Evolutionary conservation across 2,329 filamentous ascomycete genomes (phyloP), one percentile per base, ranked within the genome.

Genomic region (Emydomyces testavorans): DNA sequence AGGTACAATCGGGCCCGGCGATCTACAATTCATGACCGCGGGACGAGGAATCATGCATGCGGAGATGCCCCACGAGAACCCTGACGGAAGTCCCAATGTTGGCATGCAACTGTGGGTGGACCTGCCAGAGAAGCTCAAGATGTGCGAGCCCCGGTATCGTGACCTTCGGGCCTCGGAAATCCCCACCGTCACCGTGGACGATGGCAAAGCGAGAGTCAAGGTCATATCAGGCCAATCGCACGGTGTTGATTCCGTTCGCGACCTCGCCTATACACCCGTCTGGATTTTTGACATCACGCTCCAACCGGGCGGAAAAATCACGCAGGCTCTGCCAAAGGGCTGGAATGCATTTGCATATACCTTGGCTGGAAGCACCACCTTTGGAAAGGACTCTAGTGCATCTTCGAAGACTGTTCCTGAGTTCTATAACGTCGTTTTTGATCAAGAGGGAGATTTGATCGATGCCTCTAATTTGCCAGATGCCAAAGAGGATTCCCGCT

Each of bases 101-200:
- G 90, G 90, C 28, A 78, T 96, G 69, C 92, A 96, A 71, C 74
- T 96, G 18, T 96, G 92, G 90, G 89, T 96, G 39, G 90, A 96
- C 63, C 71, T 32, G 8, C 90, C 92, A 4, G 69, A 79, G 59
- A 67, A 82, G 31, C 74, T 95, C 47, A 96, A 96, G 73, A 73
- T 72, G 56, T 94, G 86, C 70, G 90, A 96, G 66, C 90, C 90
- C 31, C 78, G 90, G 38, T 96, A 96, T 67, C 83, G 90, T 48
- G 90, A 96, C 65, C 70, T 96, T 44, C 74, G 78, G 44, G 83
- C 83, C 0, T 62, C 62, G 3, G 90, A 96, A 69, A 90, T 96
- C 56, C 90, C 90, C 0, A 60, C 70, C 2, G 85, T 78, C n/a
- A 77, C 75, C 6, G 69, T 78, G 24, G 85, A 92, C 57, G 78